Conservation (phyloP, 768 basidiomycete species). For the Suillus decipiens region DNA sequence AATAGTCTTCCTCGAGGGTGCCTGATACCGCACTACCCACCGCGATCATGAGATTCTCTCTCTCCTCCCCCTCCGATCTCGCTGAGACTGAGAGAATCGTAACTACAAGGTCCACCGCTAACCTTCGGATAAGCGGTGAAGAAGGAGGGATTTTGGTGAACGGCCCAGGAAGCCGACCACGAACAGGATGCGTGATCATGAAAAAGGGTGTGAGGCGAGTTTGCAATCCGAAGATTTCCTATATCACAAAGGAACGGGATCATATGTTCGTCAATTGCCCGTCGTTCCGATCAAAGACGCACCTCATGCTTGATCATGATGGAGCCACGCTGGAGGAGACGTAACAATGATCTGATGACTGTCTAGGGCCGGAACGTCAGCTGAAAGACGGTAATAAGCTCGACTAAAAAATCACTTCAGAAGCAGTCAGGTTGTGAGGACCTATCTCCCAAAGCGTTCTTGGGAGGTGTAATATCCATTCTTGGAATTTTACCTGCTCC, state of each 20-base stretch:
- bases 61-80: slow-evolving; percentile 14
- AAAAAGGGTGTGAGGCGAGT: slow-evolving; percentile 81
- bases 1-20: slow-evolving; percentile 30
- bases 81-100: slow-evolving; percentile 27
- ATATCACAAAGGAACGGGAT: slow-evolving; percentile 19
- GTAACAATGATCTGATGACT: slow-evolving; percentile 65
- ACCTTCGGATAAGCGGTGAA: slow-evolving; percentile 43
- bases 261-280: slow-evolving; percentile 12
- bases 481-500: slow-evolving; percentile 40
- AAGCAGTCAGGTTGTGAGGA: slow-evolving; percentile 49
- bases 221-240: slow-evolving; percentile 53
- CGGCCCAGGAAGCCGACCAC: slow-evolving; percentile 76
- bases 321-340: slow-evolving; percentile 56
- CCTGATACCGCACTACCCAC: slow-evolving; percentile 29
- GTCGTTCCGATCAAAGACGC: slow-evolving; percentile 21
- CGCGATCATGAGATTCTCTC: slow-evolving; percentile 23
- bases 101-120: slow-evolving; percentile 66
- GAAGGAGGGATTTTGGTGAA: slow-evolving; percentile 63
- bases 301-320: slow-evolving; percentile 47
- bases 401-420: slow-evolving; percentile 50
- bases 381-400: background rate
- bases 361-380: slow-evolving; percentile 35
- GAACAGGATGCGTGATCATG: slow-evolving; percentile 69
- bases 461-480: slow-evolving; percentile 79
- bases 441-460: slow-evolving; percentile 86